Evolutionary conservation across 805 yeast species (phyloP).

Genomic region (Hagleromyces aurorensis): DNA sequence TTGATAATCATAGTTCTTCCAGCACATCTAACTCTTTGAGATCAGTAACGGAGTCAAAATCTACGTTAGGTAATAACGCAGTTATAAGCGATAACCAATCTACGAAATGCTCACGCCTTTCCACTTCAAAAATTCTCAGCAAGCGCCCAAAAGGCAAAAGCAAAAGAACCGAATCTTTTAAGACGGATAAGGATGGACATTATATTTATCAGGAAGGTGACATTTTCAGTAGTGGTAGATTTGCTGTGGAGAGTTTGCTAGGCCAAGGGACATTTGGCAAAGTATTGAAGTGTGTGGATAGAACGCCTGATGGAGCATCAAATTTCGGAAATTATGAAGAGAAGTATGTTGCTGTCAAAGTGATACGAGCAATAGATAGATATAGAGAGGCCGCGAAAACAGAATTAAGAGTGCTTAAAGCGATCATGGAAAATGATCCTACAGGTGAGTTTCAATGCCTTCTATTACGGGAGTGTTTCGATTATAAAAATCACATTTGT

Average conservation of each 20-base stretch:
- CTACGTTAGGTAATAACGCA: too few relatives aligned
- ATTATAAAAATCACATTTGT: constrained; percentile 88
- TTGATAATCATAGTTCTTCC: constrained; percentile 11
- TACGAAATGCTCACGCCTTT: too few relatives aligned
- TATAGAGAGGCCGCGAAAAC: constrained; percentile 93
- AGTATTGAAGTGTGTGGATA: constrained; percentile 86
- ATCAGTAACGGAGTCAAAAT: too few relatives aligned
- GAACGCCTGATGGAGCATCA: constrained; percentile 35
- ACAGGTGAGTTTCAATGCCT: constrained; percentile 60
- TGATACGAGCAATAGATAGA: constrained; percentile 85
- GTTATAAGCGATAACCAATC: too few relatives aligned
- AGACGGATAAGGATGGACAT: constrained; percentile 62
- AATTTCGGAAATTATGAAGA: neutral
- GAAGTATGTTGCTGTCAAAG: constrained; percentile 77
- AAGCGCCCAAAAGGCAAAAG: constrained; percentile 4
- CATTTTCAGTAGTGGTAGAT: constrained; percentile 55
- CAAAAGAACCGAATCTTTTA: constrained; percentile 14
- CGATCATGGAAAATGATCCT: constrained; percentile 37
- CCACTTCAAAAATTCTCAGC: too few relatives aligned
- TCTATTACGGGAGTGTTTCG: constrained; percentile 82
- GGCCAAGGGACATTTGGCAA: constrained; percentile 99
- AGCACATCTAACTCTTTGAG: too few relatives aligned
- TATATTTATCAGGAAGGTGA: constrained; percentile 54
- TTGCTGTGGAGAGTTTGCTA: constrained; percentile 54
- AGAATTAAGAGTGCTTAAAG: constrained; percentile 67